A percentile compares a stretch with the other conserved stretches of the same genome.
Evolutionary conservation across 768 basidiomycete species (phyloP).

Genomic region (Rhodotorula graminis): DNA sequence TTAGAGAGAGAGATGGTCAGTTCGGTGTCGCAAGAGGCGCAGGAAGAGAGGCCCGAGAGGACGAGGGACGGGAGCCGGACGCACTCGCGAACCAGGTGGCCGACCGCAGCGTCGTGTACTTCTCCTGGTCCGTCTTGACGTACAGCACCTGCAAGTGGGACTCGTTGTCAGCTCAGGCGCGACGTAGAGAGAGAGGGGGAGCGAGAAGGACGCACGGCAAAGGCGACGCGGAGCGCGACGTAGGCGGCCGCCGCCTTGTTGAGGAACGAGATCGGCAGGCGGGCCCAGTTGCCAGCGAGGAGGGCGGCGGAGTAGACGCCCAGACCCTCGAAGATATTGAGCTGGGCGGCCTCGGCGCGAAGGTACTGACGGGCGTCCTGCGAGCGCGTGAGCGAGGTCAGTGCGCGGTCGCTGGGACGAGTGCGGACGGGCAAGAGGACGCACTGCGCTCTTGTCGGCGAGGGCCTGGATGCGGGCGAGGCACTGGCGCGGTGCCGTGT

Average conservation of each 20-base stretch:
- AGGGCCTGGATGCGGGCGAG: background rate
- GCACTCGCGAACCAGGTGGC: background rate
- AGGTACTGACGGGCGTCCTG: slow-evolving; percentile 16
- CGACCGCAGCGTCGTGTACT: background rate
- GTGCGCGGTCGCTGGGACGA: background rate
- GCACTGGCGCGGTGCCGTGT: slow-evolving; percentile 19
- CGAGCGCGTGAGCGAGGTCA: background rate
- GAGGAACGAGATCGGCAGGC: background rate
- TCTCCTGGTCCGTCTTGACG: background rate
- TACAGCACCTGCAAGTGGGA: background rate
- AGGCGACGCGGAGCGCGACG: background rate
- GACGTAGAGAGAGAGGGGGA: too few relatives aligned
- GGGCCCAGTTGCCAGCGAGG: slow-evolving; percentile 15
- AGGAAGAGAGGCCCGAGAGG: too few relatives aligned
- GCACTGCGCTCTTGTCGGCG: slow-evolving; percentile 11
- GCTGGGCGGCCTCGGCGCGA: slow-evolving; percentile 20
- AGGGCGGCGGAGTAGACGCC: slow-evolving; percentile 12
- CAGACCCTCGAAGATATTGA: slow-evolving; percentile 22
- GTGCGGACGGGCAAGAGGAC: background rate
- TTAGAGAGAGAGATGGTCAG: too few relatives aligned
- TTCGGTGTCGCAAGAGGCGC: too few relatives aligned
- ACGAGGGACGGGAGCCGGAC: background rate
- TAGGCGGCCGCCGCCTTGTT: slow-evolving; percentile 7
- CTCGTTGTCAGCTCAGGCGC: too few relatives aligned
- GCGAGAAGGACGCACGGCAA: background rate